Percentiles rank a stretch among this genome's conserved stretches.
phyloP scores from a whole-genome alignment of 345 rosid species.

The Eucalyptus urophylla region DNA sequence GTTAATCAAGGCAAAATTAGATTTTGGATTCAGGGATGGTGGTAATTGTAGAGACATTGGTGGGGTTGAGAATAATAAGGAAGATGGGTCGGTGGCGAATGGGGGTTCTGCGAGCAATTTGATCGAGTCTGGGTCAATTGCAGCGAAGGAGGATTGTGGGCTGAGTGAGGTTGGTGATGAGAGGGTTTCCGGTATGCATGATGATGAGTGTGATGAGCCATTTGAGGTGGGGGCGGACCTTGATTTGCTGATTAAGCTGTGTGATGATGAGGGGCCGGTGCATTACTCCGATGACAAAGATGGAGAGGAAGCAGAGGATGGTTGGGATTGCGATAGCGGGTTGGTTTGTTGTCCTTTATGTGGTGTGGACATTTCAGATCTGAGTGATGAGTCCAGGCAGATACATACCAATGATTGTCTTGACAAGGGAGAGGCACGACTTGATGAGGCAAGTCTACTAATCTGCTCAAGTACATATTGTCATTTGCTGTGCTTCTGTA shows the following conservation, averaged over 20 bases:
- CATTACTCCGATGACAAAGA: not conserved
- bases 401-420: slow-evolving; percentile 77
- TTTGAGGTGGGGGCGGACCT: slow-evolving; percentile 32
- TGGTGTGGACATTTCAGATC: slow-evolving; percentile 49
- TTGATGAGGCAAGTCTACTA: slow-evolving; percentile 27
- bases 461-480: not conserved
- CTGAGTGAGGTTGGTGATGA: not conserved
- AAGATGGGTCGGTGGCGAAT: slow-evolving; percentile 1
- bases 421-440: slow-evolving; percentile 28
- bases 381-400: slow-evolving; percentile 51
- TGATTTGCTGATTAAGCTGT: slow-evolving; percentile 49
- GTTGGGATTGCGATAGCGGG: not conserved
- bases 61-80: not conserved
- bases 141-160: not conserved
- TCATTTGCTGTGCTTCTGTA: not conserved
- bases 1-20: not conserved
- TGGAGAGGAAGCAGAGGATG: not conserved
- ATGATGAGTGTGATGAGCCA: not conserved
- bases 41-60: not conserved
- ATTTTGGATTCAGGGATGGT: not conserved
- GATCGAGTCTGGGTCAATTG: slow-evolving; percentile 44
- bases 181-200: slow-evolving; percentile 2
- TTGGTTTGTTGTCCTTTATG: slow-evolving; percentile 65
- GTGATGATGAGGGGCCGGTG: slow-evolving; percentile 11
- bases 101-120: slow-evolving; percentile 38